Conservation (phyloP, 2,329 filamentous ascomycete species). For the Mollisia scopiformis region DNA sequence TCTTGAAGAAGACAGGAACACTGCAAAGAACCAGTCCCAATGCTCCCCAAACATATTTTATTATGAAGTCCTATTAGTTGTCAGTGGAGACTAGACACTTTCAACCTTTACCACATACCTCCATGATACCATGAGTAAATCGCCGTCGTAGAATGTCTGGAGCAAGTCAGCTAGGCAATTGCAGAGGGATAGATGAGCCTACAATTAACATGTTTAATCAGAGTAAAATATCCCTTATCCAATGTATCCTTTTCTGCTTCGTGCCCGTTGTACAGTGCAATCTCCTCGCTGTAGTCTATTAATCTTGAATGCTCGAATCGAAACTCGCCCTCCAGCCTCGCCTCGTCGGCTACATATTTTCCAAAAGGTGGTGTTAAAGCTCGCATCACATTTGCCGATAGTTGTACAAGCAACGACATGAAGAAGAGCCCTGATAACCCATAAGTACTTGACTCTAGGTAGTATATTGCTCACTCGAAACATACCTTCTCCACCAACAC, state of each 20-base stretch:
- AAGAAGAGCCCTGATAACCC: conserved; percentile 71
- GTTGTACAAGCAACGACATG: conserved; percentile 91
- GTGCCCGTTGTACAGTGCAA: conserved; percentile 89
- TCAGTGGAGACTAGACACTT: neutral
- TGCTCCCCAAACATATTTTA: conserved; percentile 99
- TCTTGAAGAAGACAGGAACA: conserved; percentile 92
- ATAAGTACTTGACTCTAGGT: conserved; percentile 8
- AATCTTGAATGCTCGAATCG: conserved; percentile 91
- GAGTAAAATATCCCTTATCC: conserved; percentile 97
- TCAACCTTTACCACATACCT: conserved; percentile 42
- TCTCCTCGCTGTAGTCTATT: conserved; percentile 95
- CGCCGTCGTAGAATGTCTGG: conserved; percentile 78
- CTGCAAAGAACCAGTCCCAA: conserved; percentile 90
- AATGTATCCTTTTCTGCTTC: conserved; percentile 94
- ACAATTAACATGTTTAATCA: conserved; percentile 96
- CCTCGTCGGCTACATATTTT: conserved; percentile 96
- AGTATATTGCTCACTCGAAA: neutral
- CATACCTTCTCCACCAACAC: conserved; percentile 83
- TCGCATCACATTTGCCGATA: conserved; percentile 90
- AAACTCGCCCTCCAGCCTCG: conserved; percentile 92
- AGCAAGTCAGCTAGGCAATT: conserved; percentile 33
- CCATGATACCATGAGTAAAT: conserved; percentile 99
- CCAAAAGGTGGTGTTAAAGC: conserved; percentile 94
- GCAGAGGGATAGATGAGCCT: neutral
- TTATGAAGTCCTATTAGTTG: conserved; percentile 74